phyloP scores from a whole-genome alignment of 208 protist species.

The Acanthamoeba rhysodes region DNA sequence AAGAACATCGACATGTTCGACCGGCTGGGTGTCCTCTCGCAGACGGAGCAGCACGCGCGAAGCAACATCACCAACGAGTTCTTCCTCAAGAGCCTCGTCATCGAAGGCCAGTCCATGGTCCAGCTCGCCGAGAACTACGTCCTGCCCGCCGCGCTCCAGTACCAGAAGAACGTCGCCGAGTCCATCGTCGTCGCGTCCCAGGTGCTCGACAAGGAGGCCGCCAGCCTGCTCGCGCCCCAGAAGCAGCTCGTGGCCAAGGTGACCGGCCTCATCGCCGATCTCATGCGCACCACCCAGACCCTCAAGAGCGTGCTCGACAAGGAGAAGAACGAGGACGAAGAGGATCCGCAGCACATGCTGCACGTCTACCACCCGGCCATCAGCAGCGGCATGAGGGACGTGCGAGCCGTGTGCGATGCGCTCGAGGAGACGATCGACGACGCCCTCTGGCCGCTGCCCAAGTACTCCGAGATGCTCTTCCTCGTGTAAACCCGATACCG shows the following conservation, averaged over 20 bases:
- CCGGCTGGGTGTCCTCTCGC: slow-evolving; percentile 80
- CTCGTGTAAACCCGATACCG: slow-evolving; percentile 45
- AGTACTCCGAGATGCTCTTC: slow-evolving; percentile 84
- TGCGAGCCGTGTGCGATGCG: slow-evolving; percentile 82
- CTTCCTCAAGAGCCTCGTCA: slow-evolving; percentile 86
- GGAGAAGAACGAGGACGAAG: slow-evolving; percentile 72
- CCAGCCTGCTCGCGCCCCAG: slow-evolving; percentile 8
- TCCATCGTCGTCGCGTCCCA: slow-evolving; percentile 54
- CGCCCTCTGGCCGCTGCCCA: slow-evolving; percentile 80
- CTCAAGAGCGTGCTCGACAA: slow-evolving; percentile 46
- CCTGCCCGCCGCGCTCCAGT: slow-evolving; percentile 80
- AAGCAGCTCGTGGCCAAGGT: slow-evolving; percentile 54
- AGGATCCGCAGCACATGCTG: slow-evolving; percentile 64
- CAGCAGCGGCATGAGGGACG: slow-evolving; percentile 82
- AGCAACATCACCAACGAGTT: slow-evolving; percentile 82
- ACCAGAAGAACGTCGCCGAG: slow-evolving; percentile 78
- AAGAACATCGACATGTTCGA: slow-evolving; percentile 89
- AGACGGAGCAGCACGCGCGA: slow-evolving; percentile 85
- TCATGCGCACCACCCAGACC: slow-evolving; percentile 64
- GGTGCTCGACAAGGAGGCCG: not conserved
- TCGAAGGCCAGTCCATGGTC: slow-evolving; percentile 88
- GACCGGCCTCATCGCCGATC: slow-evolving; percentile 17
- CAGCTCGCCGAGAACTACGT: slow-evolving; percentile 86
- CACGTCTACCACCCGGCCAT: slow-evolving; percentile 70
- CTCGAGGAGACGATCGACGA: slow-evolving; percentile 83